Evolutionary conservation across 2,329 filamentous ascomycete species (phyloP).

Genomic region (Colletotrichum orchidophilum): DNA sequence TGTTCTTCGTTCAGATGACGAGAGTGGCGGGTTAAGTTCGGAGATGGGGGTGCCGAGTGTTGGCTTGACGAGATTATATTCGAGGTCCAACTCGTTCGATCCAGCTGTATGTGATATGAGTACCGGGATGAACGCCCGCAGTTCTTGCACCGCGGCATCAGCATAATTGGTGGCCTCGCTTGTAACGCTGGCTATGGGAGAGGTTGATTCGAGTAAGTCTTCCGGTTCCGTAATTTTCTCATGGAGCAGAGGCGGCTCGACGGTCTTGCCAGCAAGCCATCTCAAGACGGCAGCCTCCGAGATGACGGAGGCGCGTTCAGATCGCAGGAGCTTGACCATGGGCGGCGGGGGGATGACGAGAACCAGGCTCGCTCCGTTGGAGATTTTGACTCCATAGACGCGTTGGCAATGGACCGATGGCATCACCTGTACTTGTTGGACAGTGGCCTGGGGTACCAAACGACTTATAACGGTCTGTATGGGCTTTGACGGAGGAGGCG

Average conservation of each 20-base stretch:
- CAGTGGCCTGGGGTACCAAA: conserved; percentile 42
- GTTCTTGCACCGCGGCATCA: background rate
- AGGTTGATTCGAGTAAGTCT: background rate
- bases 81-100: conserved; percentile 41
- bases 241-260: conserved; percentile 13
- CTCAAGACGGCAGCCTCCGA: conserved; percentile 56
- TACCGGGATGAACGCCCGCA: conserved; percentile 44
- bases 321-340: conserved; percentile 56
- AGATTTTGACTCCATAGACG: conserved; percentile 53
- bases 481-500: conserved; percentile 41
- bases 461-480: conserved; percentile 48
- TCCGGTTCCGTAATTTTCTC: conserved; percentile 18
- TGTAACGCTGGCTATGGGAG: background rate
- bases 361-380: conserved; percentile 51
- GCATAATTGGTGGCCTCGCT: background rate
- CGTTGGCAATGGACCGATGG: conserved; percentile 50
- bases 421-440: conserved; percentile 46
- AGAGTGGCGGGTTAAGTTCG: conserved; percentile 45
- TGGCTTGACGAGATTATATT: conserved; percentile 55
- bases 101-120: conserved; percentile 50
- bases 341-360: conserved; percentile 54
- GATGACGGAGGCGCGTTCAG: conserved; percentile 53
- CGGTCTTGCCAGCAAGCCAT: conserved; percentile 50
- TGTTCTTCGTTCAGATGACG: conserved; percentile 43
- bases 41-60: conserved; percentile 50